Evolutionary conservation across 164 flowering plant species (phyloP), one percentile per base, ranked within the genome.

Genomic region (Echeveria elegans): DNA sequence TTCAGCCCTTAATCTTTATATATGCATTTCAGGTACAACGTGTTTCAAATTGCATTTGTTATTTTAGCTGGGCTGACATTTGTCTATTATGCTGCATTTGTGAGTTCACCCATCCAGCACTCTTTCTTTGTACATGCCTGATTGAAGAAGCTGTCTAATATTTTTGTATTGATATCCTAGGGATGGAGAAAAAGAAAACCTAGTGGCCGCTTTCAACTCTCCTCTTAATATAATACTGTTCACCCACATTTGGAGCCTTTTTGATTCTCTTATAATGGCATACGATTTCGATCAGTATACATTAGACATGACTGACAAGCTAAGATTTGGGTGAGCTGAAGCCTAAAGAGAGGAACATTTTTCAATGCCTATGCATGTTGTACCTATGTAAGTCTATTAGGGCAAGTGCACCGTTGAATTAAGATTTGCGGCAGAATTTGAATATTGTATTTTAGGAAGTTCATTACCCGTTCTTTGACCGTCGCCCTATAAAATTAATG

Each of bases 101-200:
- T 94, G 83, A 89, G 99, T 82, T 69, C 21, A 6, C 28, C 37
- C 15, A 34, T 2, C 37, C 47, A 3, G 8, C 26, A 58, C 31
- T 47, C 29, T 45, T 18, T 59, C 36, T 36, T 5, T 50, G 11
- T 32, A 29, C 9, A 23, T 19, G 23, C 16, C 28, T 50, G 21
- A 56, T 6, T 21, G 15, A 18, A 29, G 50, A 31, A 26, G 31
- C 24, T 37, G 18, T 65, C 43, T 52, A 47, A 38, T n/a, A 52
- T 26, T 64, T 19, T 32, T 43, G 14, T 1, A 4, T 18, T n/a
- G 21, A 65, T 69, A 34, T 72, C 60, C 58, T 79, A 91, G 99
- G 97, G 99, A 71, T 91, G 99, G 97, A 87, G 83, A 78, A 87
- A 86, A 79, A 85, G 77, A 71, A 94, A 87, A 73, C 84, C 92